Evolutionary conservation across 306 rosid genomes (phyloP).

Genomic region (Parietaria judaica): DNA sequence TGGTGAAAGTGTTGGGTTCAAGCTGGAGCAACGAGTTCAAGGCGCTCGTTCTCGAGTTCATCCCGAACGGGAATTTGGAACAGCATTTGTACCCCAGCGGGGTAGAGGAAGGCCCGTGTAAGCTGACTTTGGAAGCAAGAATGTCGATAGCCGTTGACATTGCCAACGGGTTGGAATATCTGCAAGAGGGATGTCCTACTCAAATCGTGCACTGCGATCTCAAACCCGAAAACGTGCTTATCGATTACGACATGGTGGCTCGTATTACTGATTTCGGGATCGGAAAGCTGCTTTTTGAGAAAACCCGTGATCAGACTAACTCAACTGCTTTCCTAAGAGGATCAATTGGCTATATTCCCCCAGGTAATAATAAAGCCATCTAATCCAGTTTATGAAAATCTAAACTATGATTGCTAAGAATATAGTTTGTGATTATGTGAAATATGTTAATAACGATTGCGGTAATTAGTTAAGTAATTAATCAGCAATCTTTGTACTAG

Average conservation of each 20-base stretch:
- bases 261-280: slow-evolving; percentile 23
- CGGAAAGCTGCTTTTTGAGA: slow-evolving; percentile 19
- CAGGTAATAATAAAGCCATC: slow-evolving; percentile 18
- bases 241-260: slow-evolving; percentile 21
- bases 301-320: slow-evolving; percentile 6
- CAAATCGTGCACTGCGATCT: slow-evolving; percentile 22
- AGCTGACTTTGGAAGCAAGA: slow-evolving; percentile 13
- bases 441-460: too few species aligned
- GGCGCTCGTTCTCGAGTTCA: slow-evolving; percentile 23
- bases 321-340: slow-evolving; percentile 9
- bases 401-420: background rate
- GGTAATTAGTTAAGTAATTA: too few species aligned
- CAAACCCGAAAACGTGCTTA: slow-evolving; percentile 24
- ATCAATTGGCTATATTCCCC: slow-evolving; percentile 23
- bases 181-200: slow-evolving; percentile 26
- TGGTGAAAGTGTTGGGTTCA: slow-evolving; percentile 18
- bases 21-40: slow-evolving; percentile 19
- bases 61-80: slow-evolving; percentile 19
- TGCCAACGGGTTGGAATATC: slow-evolving; percentile 25
- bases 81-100: slow-evolving; percentile 21
- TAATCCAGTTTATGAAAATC: background rate
- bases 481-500: too few species aligned
- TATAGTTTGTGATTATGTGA: too few species aligned
- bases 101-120: slow-evolving; percentile 14
- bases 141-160: slow-evolving; percentile 17